phyloP scores from a whole-genome alignment of 371 early-diverging fungal genomes.

The Funneliformis caledonium region DNA sequence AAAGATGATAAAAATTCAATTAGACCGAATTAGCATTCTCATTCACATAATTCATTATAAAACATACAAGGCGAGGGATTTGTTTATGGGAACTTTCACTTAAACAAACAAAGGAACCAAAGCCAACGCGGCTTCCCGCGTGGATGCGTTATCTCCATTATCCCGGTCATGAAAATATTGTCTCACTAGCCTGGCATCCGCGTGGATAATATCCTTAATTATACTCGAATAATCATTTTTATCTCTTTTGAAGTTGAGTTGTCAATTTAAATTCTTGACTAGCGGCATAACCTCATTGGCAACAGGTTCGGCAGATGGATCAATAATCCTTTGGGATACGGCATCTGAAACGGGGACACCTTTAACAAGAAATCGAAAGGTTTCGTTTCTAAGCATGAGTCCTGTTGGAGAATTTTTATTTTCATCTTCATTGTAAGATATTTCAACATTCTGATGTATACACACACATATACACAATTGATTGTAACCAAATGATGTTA shows the following conservation, averaged over 20 bases:
- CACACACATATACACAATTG: not conserved
- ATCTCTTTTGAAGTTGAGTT: not conserved
- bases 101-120: slow-evolving; percentile 9
- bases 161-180: slow-evolving; percentile 39
- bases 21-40: not conserved
- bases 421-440: slow-evolving; percentile 26
- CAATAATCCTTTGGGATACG: slow-evolving; percentile 36
- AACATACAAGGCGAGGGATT: slow-evolving; percentile 15
- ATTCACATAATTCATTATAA: not conserved
- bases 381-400: slow-evolving; percentile 25
- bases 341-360: slow-evolving; percentile 3
- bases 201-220: slow-evolving; percentile 40
- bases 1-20: not conserved
- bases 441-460: not conserved
- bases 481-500: not conserved
- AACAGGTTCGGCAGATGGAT: slow-evolving; percentile 36
- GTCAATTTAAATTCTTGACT: not conserved
- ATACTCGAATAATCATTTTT: not conserved
- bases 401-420: slow-evolving; percentile 33
- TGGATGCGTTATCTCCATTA: slow-evolving; percentile 40
- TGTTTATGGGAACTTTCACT: slow-evolving; percentile 39
- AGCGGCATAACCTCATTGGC: slow-evolving; percentile 20
- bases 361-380: slow-evolving; percentile 5
- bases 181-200: slow-evolving; percentile 40
- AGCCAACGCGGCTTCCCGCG: not conserved